These are phyloP conservation scores for Dendrobium catenatum DNA, from an alignment of 106 monocot genomes.

Conservation along the genomic window DNA sequence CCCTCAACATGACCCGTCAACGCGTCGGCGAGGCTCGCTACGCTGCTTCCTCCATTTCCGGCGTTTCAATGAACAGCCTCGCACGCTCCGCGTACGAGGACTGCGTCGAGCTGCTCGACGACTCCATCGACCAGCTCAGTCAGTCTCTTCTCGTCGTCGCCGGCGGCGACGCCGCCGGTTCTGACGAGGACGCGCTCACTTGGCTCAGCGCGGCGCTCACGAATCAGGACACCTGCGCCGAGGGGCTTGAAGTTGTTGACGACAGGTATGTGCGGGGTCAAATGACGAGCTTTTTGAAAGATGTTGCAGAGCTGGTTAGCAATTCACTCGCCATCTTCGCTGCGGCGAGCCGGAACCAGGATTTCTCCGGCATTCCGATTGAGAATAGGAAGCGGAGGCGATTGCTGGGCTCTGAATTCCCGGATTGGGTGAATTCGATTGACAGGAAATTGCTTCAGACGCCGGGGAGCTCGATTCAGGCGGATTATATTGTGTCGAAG, in stretches of 20 bases:
- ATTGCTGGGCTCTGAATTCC: conserved; percentile 15
- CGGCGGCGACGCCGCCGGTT: conserved; percentile 2
- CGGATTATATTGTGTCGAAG: conserved; percentile 53
- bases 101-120: conserved; percentile 86
- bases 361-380: conserved; percentile 57
- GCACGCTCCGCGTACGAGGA: conserved; percentile 64
- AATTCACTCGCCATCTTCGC: conserved; percentile 78
- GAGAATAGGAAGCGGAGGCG: conserved; percentile 28
- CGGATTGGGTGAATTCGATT: conserved; percentile 43
- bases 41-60: conserved; percentile 44
- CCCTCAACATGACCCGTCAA: conserved; percentile 80
- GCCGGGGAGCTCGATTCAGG: conserved; percentile 20
- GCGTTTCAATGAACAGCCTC: conserved; percentile 28
- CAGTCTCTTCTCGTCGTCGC: conserved; percentile 38
- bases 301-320: conserved; percentile 64
- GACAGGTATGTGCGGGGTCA: conserved; percentile 30
- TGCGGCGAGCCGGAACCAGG: conserved; percentile 32
- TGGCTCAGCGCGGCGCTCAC: conserved; percentile 85
- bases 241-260: conserved; percentile 39
- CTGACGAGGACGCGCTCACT: conserved; percentile 61
- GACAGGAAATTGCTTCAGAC: conserved; percentile 55
- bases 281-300: conserved; percentile 39
- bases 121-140: conserved; percentile 47
- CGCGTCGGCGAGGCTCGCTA: conserved; percentile 47
- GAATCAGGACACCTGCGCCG: conserved; percentile 81